Evolutionary conservation across 2,329 filamentous ascomycete genomes (phyloP), one percentile per base, ranked within the genome.

Genomic region (Apiospora rasikravindrae): DNA sequence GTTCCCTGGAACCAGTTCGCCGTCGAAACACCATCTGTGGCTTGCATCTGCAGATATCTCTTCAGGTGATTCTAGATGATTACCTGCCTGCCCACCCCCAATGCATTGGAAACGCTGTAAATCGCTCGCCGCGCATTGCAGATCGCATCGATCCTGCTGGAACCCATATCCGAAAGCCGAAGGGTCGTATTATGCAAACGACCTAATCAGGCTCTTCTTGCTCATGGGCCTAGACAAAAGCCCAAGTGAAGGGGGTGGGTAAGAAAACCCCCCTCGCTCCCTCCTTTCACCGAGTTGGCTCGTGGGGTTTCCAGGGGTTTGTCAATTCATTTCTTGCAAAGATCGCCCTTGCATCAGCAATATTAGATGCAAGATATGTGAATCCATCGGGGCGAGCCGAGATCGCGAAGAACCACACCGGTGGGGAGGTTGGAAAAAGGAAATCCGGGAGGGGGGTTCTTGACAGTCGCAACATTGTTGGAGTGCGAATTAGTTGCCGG

Each of bases 331-430:
- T 64, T 40, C 29, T n/a, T 22, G 22, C 57, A 64, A 26, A 61
- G 57, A 64, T 64, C 57, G 57, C 57, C 57, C 33, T 40, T 64
- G 57, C 57, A 64, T 19, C 22, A 64, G 22, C 22, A 40, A n/a
- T 64, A 40, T 40, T 40, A n/a, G 57, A 64, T 64, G 57, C 29
- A 64, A 64, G 57, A 64, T 64, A n/a, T 64, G 57, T 64, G 57
- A 64, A 40, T 64, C 57, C 33, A 40, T 11, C 57, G 57, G 57
- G 57, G 57, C 57, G 33, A 64, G 33, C 57, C 57, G 57, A 64
- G 57, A 64, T 40, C 57, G 22, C 19, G 33, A 64, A 33, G 57
- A 61, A n/a, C 57, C 33, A 64, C 57, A 64, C 29, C 22, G 33
- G 29, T 64, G 11, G 57, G 33, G 33, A 24, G 49, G 4, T 26